Conservation (phyloP, 257 asterid genomes). For the Perilla frutescens region DNA sequence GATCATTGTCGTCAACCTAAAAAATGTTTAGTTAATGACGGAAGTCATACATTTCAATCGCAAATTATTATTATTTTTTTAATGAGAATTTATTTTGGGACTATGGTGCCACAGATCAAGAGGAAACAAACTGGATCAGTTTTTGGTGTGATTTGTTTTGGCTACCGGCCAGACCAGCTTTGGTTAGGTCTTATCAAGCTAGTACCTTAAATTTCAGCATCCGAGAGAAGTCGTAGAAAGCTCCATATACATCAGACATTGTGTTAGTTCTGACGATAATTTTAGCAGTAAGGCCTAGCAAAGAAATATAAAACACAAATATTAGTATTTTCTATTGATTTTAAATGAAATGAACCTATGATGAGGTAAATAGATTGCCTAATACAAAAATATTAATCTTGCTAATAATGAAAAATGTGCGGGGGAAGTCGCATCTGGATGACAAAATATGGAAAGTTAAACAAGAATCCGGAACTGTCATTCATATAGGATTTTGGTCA, state of each 20-base stretch:
- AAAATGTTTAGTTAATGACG: background rate
- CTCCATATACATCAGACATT: conserved; percentile 89
- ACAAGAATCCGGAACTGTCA: conserved; percentile 11
- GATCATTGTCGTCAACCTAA: conserved; percentile 80
- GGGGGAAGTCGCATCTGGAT: background rate
- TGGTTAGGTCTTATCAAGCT: conserved; percentile 24
- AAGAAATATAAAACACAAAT: conserved; percentile 27
- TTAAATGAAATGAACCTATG: conserved; percentile 3
- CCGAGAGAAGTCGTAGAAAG: conserved; percentile 84
- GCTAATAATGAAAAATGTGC: background rate
- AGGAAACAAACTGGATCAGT: background rate
- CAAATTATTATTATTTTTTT: background rate
- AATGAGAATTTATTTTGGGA: background rate
- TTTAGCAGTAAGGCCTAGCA: conserved; percentile 92
- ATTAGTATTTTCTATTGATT: conserved; percentile 20
- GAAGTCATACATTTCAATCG: background rate
- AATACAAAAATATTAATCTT: conserved; percentile 22
- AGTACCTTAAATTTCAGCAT: conserved; percentile 90
- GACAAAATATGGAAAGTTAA: too few species aligned
- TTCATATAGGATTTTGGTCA: background rate
- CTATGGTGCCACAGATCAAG: background rate
- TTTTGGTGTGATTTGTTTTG: background rate
- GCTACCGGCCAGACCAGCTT: conserved; percentile 18
- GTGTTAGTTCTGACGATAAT: conserved; percentile 76
- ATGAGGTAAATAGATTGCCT: background rate